Base-by-base conservation (phyloP, 805 yeast species). In the Kuraishia hungarica region DNA sequence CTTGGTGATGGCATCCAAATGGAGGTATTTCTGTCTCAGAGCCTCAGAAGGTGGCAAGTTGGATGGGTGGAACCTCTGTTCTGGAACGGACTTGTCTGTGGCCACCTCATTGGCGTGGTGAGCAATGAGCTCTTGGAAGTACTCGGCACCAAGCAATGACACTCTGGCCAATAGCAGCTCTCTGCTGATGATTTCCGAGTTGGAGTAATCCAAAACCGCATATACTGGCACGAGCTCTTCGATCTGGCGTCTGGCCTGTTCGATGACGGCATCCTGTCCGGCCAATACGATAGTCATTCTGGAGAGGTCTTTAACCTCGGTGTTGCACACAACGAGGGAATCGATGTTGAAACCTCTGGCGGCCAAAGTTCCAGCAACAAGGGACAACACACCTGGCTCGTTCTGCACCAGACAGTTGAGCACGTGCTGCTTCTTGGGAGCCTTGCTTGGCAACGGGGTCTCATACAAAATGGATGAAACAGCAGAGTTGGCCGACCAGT, bases 281-380 rank as follows among this genome's bases (percentile, higher is more conserved):
- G 84, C 86, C 64, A 94, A 77, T 11, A 90, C 97, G 63, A 94
- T 89, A 7, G 99, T 94, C 99, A 94, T 94, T 70, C 99, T 82
- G 29, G 97, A 89, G 62, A 94, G 79, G 68, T 94, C 97, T 71
- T 86, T 84, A 57, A 94, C 97, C 70, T 93, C 98, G 47, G 99
- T 94, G 75, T 86, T 89, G 70, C 97, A 93, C 51, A 94, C 99
- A 57, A 94, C 97, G 60, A 94, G 79, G 11, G 98, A 93, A 71
- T 94, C 99, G 66, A 94, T 94, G 76, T 94, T 94, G 83, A 94
- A 94, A 19, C 99, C 99, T 71, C 99, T 82, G 47, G 97, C 98
- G 46, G 99, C 99, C 62, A 94, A 79, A 54, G 96, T 91, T 55
- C 97, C 97, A 6, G 97, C 87, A 49, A 94, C 89, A 55, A 93